These are phyloP conservation scores for Entomortierella chlamydospora DNA, from an alignment of 192 early-diverging fungal species.

Conservation along the genomic window DNA sequence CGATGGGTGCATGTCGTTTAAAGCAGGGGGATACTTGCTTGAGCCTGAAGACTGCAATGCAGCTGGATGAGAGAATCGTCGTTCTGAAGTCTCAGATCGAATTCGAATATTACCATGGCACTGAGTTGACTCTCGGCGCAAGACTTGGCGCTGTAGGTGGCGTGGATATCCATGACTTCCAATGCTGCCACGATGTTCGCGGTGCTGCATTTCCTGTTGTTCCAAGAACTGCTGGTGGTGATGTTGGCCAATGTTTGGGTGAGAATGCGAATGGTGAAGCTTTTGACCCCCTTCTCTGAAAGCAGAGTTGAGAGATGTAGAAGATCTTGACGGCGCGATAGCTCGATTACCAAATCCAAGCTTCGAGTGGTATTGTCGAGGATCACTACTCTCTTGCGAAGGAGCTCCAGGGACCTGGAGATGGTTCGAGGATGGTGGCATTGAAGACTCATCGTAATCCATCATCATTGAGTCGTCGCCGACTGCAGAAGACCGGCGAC, in stretches of 20 bases:
- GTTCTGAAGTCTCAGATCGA: slow-evolving; percentile 9
- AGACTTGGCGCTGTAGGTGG: slow-evolving; percentile 9
- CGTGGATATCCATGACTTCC: slow-evolving; percentile 10
- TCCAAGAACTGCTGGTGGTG: slow-evolving; percentile 22
- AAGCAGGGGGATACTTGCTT: slow-evolving; percentile 4
- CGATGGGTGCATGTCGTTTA: not conserved
- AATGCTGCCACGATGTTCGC: slow-evolving; percentile 12
- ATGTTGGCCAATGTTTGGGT: slow-evolving; percentile 37
- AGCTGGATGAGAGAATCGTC: slow-evolving; percentile 30
- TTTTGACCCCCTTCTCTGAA: not conserved
- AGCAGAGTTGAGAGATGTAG: not conserved
- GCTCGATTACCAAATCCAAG: slow-evolving; percentile 3
- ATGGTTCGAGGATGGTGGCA: slow-evolving; percentile 8
- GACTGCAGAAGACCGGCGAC: slow-evolving; percentile 1
- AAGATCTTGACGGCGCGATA: slow-evolving; percentile 11
- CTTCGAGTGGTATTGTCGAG: slow-evolving; percentile 8
- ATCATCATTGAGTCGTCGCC: slow-evolving; percentile 17
- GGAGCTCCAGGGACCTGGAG: slow-evolving; percentile 32
- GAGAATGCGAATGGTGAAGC: slow-evolving; percentile 35
- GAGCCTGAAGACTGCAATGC: slow-evolving; percentile 12
- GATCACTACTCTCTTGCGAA: slow-evolving; percentile 12
- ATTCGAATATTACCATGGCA: slow-evolving; percentile 1
- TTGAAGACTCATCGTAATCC: slow-evolving; percentile 12
- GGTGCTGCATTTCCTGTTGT: slow-evolving; percentile 23
- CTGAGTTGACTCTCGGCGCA: slow-evolving; percentile 29